Percentiles rank a stretch among this genome's conserved stretches.
Evolutionary conservation across 768 basidiomycete genomes (phyloP).

Genomic region (Jaapia argillacea): DNA sequence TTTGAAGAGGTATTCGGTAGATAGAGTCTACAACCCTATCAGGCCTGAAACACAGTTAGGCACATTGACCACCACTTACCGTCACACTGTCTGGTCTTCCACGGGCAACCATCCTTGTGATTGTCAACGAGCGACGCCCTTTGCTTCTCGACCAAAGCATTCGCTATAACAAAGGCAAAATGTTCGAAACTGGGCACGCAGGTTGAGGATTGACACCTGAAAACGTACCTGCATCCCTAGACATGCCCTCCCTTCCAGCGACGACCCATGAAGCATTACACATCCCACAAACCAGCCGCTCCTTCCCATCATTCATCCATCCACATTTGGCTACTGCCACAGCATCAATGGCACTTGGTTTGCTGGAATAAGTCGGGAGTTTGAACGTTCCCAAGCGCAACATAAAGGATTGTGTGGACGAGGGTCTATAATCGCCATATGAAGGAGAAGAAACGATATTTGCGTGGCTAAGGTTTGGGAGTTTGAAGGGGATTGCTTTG

Average conservation of each 20-base stretch:
- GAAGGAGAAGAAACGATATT: slow-evolving; percentile 21
- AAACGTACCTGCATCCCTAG: slow-evolving; percentile 65
- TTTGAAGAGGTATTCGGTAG: slow-evolving; percentile 64
- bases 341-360: slow-evolving; percentile 62
- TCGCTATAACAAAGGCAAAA: slow-evolving; percentile 37
- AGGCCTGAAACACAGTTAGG: slow-evolving; percentile 3
- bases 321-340: slow-evolving; percentile 77
- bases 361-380: slow-evolving; percentile 71
- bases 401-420: slow-evolving; percentile 65
- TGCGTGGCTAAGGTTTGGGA: slow-evolving; percentile 21
- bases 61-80: slow-evolving; percentile 31
- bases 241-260: slow-evolving; percentile 59
- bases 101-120: slow-evolving; percentile 80
- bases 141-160: slow-evolving; percentile 67
- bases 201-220: no score
- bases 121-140: slow-evolving; percentile 48
- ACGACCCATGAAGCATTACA: slow-evolving; percentile 71
- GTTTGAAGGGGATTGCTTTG: slow-evolving; percentile 37
- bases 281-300: slow-evolving; percentile 63
- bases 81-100: slow-evolving; percentile 76
- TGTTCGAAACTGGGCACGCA: no score
- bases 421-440: slow-evolving; percentile 64
- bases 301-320: slow-evolving; percentile 79
- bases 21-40: slow-evolving; percentile 40
- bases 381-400: slow-evolving; percentile 70